phyloP scores from a whole-genome alignment of 2,329 filamentous ascomycete species.

The Rachicladosporium sp. region DNA sequence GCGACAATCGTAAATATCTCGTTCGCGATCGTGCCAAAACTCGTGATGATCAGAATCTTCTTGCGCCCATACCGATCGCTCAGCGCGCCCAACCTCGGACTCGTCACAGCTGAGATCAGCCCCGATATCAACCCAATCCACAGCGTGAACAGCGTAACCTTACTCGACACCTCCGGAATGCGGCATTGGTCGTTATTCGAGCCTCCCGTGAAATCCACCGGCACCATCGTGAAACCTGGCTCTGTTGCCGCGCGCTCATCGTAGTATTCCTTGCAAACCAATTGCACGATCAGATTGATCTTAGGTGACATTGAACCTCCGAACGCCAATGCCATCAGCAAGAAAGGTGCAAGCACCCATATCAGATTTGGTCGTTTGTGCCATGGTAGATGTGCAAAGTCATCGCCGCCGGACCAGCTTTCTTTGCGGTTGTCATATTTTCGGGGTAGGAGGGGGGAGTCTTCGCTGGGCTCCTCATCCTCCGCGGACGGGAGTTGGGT shows the following conservation, averaged over 20 bases:
- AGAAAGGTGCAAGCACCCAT: slow-evolving; percentile 73
- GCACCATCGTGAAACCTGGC: slow-evolving; percentile 47
- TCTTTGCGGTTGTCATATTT: slow-evolving; percentile 10
- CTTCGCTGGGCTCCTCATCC: slow-evolving; percentile 11
- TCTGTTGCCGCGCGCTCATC: slow-evolving; percentile 50
- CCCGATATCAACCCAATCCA: slow-evolving; percentile 64
- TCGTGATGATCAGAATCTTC: slow-evolving; percentile 58
- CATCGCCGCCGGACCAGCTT: slow-evolving; percentile 22
- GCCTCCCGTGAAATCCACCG: slow-evolving; percentile 48
- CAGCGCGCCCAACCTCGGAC: slow-evolving; percentile 69
- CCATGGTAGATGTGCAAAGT: slow-evolving; percentile 51
- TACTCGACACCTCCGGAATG: slow-evolving; percentile 61
- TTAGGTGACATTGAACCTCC: slow-evolving; percentile 78
- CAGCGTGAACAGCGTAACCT: slow-evolving; percentile 66
- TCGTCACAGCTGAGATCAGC: slow-evolving; percentile 63
- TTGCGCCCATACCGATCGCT: slow-evolving; percentile 81
- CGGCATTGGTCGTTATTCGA: slow-evolving; percentile 68
- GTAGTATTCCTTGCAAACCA: slow-evolving; percentile 77
- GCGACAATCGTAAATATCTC: slow-evolving; percentile 71
- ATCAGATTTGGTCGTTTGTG: slow-evolving; percentile 55
- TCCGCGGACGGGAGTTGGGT: not conserved
- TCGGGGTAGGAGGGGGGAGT: slow-evolving; percentile 14
- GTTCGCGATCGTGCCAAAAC: slow-evolving; percentile 58
- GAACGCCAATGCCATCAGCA: slow-evolving; percentile 72
- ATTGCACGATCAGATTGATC: slow-evolving; percentile 69